Base-by-base conservation (phyloP, 2,329 filamentous ascomycete genomes). In the Plenodomus lindquistii region DNA sequence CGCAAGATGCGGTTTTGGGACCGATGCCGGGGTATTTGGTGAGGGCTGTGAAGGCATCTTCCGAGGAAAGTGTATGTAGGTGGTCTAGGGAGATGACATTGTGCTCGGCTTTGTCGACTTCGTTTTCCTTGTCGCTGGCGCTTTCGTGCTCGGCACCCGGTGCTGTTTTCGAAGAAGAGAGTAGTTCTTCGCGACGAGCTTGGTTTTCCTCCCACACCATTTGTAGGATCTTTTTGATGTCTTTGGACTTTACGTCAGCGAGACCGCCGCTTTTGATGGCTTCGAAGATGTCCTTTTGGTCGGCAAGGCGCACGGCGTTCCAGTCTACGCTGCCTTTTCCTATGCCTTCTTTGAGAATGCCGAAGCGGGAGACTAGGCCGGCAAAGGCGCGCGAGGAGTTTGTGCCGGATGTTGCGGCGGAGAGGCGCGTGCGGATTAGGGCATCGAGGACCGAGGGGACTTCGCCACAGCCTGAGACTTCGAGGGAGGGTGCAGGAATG, bases 321-420 rank as follows among this genome's bases (percentile, higher is more conserved):
- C 88, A 93, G 65, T 91, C 77, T 7, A 91, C 85, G 45, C 86
- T 89, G 2, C 86, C 86, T 58, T 86, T 84, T 4, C 86, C 87
- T 9, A 86, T 73, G 6, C 87, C 84, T 36, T 81, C 76, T 24
- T 84, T 67, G 3, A 87, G 72, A 16, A 83, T 77, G 1, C 88
- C 87, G 54, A 87, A 91, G 27, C 74, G 79, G 16, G 81, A 63
- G 2, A 86, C 82, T 0, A 94, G 76, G 0, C 84, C 85, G 49
- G 79, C 76, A 53, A 93, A 83, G 5, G 88, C 87, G 35, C 77
- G 79, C 17, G 84, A 84, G 0, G 88, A 85, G 37, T 87, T 86
- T 15, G 69, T 76, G 40, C 77, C 77, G 0, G 79, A 81, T 0
- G 84, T 86, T 31, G 83, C 82, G 19, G 83, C 83, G 45, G 81